Conservation (phyloP, 2,329 filamentous ascomycete genomes). For the Pyrenochaeta sp. region DNA sequence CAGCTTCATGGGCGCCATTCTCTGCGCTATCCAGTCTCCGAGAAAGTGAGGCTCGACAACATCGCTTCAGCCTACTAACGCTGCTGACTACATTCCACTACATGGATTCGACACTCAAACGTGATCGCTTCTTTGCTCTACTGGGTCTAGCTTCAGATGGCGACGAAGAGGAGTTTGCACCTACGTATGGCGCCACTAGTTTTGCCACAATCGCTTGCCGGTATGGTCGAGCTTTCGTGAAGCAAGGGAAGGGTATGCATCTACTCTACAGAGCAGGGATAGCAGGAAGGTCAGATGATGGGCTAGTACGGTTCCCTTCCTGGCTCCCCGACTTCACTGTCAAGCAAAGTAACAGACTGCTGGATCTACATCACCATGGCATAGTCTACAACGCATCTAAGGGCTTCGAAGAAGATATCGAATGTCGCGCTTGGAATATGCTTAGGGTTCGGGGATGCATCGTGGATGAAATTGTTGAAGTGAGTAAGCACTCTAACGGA, state of each 20-base stretch:
- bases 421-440: background rate
- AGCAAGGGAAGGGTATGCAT: constrained; percentile 1
- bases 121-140: constrained; percentile 8
- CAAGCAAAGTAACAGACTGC: background rate
- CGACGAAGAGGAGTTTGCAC: background rate
- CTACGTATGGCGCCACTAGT: background rate
- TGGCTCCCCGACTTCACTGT: constrained; percentile 12
- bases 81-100: constrained; percentile 4
- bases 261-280: constrained; percentile 8
- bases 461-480: background rate
- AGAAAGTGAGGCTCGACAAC: background rate
- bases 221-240: constrained; percentile 3
- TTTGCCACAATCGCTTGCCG: background rate
- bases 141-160: constrained; percentile 7
- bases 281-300: background rate
- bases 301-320: constrained; percentile 9
- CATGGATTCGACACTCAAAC: constrained; percentile 2
- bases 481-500: background rate
- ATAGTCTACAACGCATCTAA: background rate
- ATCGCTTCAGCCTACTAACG: background rate
- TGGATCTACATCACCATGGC: background rate
- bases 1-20: background rate
- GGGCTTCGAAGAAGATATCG: background rate
- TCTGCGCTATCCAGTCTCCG: background rate
- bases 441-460: background rate